phyloP scores from a whole-genome alignment of 169 alveolate genomes.

The Babesia ovis region DNA sequence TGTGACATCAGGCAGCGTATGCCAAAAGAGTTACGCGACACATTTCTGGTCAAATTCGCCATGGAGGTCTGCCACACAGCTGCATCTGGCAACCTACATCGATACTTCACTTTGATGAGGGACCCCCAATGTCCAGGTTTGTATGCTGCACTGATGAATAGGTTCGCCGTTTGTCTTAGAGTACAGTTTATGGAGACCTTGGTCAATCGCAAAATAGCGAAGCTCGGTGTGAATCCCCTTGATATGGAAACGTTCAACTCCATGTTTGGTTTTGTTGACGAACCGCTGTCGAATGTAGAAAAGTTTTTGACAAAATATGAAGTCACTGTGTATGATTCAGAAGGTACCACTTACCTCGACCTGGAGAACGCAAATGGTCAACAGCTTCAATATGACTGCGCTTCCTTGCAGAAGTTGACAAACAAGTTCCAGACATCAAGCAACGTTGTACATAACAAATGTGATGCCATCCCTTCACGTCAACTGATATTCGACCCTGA shows the following conservation, averaged over 20 bases:
- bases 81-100: constrained; percentile 30
- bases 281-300: not conserved
- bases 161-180: constrained; percentile 36
- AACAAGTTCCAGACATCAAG: constrained; percentile 41
- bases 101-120: constrained; percentile 48
- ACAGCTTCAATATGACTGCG: constrained; percentile 27
- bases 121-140: constrained; percentile 38
- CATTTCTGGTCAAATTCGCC: constrained; percentile 52
- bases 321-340: not conserved
- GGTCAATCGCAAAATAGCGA: constrained; percentile 20
- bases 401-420: constrained; percentile 20
- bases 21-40: constrained; percentile 44
- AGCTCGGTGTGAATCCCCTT: constrained; percentile 40
- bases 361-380: constrained; percentile 27
- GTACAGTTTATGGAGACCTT: constrained; percentile 32
- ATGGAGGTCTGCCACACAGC: constrained; percentile 50
- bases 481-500: constrained; percentile 65
- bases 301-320: constrained; percentile 29
- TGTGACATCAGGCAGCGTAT: constrained; percentile 71
- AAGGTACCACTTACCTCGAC: not conserved
- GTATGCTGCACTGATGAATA: constrained; percentile 65
- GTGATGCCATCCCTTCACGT: constrained; percentile 30
- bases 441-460: not conserved
- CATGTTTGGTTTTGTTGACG: constrained; percentile 51
- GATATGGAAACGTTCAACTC: constrained; percentile 26